Conservation (phyloP, 108 stramenopile species). For the Ochromonas danica region DNA sequence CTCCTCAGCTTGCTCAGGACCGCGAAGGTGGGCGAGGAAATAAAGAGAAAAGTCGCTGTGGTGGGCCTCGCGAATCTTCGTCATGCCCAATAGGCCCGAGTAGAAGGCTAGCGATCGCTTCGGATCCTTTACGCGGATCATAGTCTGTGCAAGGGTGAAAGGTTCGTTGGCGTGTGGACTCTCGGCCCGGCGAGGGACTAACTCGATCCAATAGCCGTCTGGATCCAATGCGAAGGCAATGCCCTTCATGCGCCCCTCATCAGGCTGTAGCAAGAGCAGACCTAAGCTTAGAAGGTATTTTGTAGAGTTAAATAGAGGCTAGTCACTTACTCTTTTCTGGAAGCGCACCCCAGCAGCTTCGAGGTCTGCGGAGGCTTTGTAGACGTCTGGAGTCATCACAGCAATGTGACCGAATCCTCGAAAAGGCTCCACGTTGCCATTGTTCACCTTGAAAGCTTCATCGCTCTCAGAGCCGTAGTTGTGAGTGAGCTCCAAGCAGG, state of each 20-base stretch:
- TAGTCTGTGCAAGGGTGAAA: slow-evolving; percentile 86
- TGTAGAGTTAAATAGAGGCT: too few relatives aligned
- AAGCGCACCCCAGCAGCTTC: slow-evolving; percentile 75
- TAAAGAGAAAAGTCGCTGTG: slow-evolving; percentile 74
- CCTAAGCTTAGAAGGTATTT: too few relatives aligned
- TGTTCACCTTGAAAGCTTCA: slow-evolving; percentile 41
- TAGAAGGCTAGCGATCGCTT: slow-evolving; percentile 47
- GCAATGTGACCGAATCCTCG: slow-evolving; percentile 97
- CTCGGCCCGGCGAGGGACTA: slow-evolving; percentile 39
- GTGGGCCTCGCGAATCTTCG: slow-evolving; percentile 19
- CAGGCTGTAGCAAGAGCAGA: too few relatives aligned
- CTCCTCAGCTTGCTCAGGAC: not conserved
- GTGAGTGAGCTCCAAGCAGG: slow-evolving; percentile 39
- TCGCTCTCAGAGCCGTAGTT: slow-evolving; percentile 1
- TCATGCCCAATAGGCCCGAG: not conserved
- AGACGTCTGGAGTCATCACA: slow-evolving; percentile 91
- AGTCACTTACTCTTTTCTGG: slow-evolving; percentile 91
- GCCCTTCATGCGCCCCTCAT: slow-evolving; percentile 69
- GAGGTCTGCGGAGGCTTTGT: slow-evolving; percentile 73
- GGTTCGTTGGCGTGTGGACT: slow-evolving; percentile 26
- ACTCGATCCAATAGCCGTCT: slow-evolving; percentile 56
- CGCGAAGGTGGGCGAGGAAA: slow-evolving; percentile 74
- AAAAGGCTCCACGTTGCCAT: slow-evolving; percentile 90
- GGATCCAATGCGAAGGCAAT: slow-evolving; percentile 45
- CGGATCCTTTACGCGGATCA: slow-evolving; percentile 93